These are phyloP conservation scores for Gentiana straminea DNA, from an alignment of 257 asterid species.

Conservation along the genomic window DNA sequence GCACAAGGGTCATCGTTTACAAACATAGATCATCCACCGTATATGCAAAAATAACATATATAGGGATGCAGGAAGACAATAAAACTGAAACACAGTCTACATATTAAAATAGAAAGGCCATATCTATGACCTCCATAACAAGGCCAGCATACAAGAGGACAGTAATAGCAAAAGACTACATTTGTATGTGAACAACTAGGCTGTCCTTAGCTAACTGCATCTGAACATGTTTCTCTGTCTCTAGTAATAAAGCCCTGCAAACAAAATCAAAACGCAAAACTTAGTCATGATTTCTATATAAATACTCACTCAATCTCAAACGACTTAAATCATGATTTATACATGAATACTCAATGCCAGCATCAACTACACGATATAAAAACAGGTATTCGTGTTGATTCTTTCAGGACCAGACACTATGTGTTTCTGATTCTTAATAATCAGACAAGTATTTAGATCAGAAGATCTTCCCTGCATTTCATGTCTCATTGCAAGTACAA, in stretches of 20 bases:
- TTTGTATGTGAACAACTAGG: conserved; percentile 12
- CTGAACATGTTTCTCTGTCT: conserved; percentile 7
- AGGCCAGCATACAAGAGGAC: background rate
- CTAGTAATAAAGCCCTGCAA: conserved; percentile 15
- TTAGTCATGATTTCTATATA: background rate
- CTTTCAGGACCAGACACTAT: too few relatives aligned
- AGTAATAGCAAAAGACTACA: conserved; percentile 2
- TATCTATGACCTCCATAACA: background rate
- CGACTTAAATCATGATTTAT: too few relatives aligned
- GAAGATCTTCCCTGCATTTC: too few relatives aligned
- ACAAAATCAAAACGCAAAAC: background rate
- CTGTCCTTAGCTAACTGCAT: conserved; percentile 11
- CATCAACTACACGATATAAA: too few relatives aligned
- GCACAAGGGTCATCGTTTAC: background rate
- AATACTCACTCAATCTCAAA: too few relatives aligned
- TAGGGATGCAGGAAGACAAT: background rate
- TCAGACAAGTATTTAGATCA: too few relatives aligned
- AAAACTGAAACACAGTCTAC: conserved; percentile 3
- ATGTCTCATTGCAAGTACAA: too few relatives aligned
- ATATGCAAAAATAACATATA: too few relatives aligned
- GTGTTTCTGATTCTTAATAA: too few relatives aligned
- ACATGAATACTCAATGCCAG: background rate
- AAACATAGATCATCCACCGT: too few relatives aligned
- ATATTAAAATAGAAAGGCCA: conserved; percentile 2
- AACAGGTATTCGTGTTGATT: too few relatives aligned